phyloP scores from a whole-genome alignment of 495 filamentous ascomycete genomes.

The Hypoxylon rickii region DNA sequence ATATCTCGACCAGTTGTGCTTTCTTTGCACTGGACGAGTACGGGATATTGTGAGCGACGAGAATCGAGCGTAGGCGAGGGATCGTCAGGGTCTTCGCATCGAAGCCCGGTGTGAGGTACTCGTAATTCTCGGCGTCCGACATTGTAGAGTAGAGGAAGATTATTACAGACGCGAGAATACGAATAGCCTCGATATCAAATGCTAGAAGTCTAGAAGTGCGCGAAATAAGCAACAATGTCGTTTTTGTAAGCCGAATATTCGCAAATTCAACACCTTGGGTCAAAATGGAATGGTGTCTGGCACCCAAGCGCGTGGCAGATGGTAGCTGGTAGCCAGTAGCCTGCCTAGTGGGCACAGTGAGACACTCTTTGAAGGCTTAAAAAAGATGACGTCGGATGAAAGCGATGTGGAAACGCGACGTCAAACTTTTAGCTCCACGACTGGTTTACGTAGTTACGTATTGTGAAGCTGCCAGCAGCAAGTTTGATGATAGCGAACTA shows the following conservation, averaged over 20 bases:
- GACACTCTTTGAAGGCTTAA: background rate
- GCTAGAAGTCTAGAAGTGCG: background rate
- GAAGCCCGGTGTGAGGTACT: constrained; percentile 84
- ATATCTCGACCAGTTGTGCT: constrained; percentile 78
- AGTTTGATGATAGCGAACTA: constrained; percentile 5
- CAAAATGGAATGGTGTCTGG: constrained; percentile 3
- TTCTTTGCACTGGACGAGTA: constrained; percentile 88
- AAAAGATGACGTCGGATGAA: constrained; percentile 18
- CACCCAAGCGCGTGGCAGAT: too few species aligned
- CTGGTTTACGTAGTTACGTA: background rate
- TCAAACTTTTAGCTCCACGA: background rate
- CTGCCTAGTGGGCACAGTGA: constrained; percentile 1
- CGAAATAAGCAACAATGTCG: background rate
- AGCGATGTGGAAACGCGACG: constrained; percentile 1
- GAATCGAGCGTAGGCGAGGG: constrained; percentile 82
- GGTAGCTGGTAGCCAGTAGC: too few species aligned
- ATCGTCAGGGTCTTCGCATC: constrained; percentile 83
- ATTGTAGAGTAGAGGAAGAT: constrained; percentile 48
- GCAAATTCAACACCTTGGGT: constrained; percentile 1
- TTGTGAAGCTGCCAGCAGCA: background rate
- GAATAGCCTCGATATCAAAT: background rate
- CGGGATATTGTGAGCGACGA: constrained; percentile 80
- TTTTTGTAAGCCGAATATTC: background rate
- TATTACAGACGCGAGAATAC: background rate
- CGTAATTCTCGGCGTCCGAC: constrained; percentile 67